Percentiles rank a stretch among this genome's conserved stretches.
Conservation (phyloP, 108 stramenopile genomes). For the Conticribra weissflogii region DNA sequence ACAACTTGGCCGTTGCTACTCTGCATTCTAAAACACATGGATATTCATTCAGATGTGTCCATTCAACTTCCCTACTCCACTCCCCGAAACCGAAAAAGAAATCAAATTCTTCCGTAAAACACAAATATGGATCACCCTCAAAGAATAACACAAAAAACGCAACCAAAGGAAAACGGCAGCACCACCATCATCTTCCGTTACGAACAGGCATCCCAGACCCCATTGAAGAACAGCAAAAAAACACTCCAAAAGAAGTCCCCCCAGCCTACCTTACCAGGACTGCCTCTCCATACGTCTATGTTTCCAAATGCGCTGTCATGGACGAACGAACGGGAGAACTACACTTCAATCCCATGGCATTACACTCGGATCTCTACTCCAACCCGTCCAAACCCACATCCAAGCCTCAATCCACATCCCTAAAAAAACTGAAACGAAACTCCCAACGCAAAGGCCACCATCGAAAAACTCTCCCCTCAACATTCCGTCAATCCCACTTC, state of each 20-base stretch:
- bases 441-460: conserved; percentile 4
- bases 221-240: conserved; percentile 10
- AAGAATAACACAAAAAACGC: neutral
- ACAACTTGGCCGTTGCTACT: too few species aligned
- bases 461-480: conserved; percentile 28
- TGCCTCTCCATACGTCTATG: conserved; percentile 43
- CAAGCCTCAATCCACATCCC: neutral
- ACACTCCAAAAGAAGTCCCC: conserved; percentile 16
- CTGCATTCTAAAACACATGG: too few species aligned
- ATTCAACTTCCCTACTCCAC: neutral
- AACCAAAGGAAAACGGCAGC: neutral
- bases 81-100: neutral
- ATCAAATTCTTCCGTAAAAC: neutral
- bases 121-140: neutral
- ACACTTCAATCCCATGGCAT: conserved; percentile 39
- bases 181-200: neutral
- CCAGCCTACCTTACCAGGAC: conserved; percentile 36
- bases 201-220: conserved; percentile 12
- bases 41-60: neutral
- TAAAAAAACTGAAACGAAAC: conserved; percentile 4
- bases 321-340: conserved; percentile 39
- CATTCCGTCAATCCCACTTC: conserved; percentile 47
- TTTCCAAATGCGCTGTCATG: conserved; percentile 43
- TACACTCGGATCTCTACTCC: conserved; percentile 27
- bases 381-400: too few species aligned